Evolutionary conservation across 179 eudicot species (phyloP).

Genomic region (Heliamphora pulchella): DNA sequence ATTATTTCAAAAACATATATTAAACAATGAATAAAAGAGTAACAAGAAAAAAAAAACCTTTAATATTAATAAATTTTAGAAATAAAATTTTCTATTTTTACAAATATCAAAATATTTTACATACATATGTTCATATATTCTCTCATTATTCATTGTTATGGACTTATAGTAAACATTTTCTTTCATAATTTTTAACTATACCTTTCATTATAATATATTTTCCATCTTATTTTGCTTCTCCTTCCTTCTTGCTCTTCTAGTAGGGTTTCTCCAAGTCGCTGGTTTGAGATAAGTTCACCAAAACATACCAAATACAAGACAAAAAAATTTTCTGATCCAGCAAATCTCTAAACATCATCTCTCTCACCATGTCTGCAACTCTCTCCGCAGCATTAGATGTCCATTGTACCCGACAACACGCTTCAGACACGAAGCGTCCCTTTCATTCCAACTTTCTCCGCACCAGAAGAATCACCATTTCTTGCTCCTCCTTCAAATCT

Average conservation of each 20-base stretch:
- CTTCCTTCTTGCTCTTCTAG: not conserved
- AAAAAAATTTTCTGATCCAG: not conserved
- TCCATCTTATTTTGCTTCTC: too few species aligned
- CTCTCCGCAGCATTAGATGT: constrained; percentile 29
- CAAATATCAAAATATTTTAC: too few species aligned
- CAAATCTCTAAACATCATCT: not conserved
- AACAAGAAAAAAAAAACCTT: too few species aligned
- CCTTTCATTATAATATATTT: too few species aligned
- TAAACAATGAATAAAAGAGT: too few species aligned
- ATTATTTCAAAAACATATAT: too few species aligned
- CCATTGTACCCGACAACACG: constrained; percentile 17
- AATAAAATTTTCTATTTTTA: too few species aligned
- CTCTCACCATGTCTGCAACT: constrained; percentile 36
- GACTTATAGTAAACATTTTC: too few species aligned
- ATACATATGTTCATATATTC: too few species aligned
- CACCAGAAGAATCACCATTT: constrained; percentile 23
- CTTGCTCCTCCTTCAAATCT: constrained; percentile 21
- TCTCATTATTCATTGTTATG: too few species aligned
- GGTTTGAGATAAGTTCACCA: constrained; percentile 2
- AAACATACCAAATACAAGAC: not conserved
- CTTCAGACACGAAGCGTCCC: constrained; percentile 22
- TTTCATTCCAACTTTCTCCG: constrained; percentile 17
- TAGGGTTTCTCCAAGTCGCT: not conserved
- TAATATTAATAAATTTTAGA: too few species aligned
- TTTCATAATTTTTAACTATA: too few species aligned